Base-by-base conservation (phyloP, 1,139 yeast species). In the Hyphopichia pseudoburtonii region DNA sequence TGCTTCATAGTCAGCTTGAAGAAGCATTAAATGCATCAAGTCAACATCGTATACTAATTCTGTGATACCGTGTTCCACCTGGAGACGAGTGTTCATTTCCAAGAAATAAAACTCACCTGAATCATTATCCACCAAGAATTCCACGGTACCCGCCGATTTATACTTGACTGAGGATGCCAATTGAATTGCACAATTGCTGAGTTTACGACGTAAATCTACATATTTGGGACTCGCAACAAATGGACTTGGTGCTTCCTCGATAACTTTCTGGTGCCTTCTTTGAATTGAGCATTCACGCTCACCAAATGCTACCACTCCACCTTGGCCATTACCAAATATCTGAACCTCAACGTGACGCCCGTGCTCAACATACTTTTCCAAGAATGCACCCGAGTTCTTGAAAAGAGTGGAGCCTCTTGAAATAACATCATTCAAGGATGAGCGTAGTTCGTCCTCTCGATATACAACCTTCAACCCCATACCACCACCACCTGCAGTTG, bases 401-500 rank as follows among this genome's bases (percentile, higher is more conserved):
- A 71, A 71, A 5, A 73, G 53, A 7, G 73, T 56, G 36, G 53
- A 48, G 21, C 75, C 73, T 50, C 74, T 62, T 4, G 74, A 64
- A 37, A 60, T 59, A 17, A 73, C 76, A 30, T 66, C 66, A 5
- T 48, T 48, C 32, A 70, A 56, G 34, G 62, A 65, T 3, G 41
- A 45, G 12, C 46, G 42, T 38, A 72, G 62, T 33, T 72, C 74
- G 1, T 40, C 49, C 7, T 59, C 60, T 31, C 50, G 35, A 29
- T 56, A 45, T 29, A 67, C 71, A 25, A 70, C 68, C 42, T 72
- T 66, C 52, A 73, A 56, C 5, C 78, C 77, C 65, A 71, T 73
- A 18, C 78, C 78, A 27, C 78, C 78, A 19, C 78, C 78, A 28
- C 78, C 78, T 5, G 73, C 68, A n/a, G 73, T 69, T 18, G 78